A percentile compares a stretch with the other conserved stretches of the same genome.
Evolutionary conservation across 208 protist genomes (phyloP).

Genomic region (Crithidia fasciculata): DNA sequence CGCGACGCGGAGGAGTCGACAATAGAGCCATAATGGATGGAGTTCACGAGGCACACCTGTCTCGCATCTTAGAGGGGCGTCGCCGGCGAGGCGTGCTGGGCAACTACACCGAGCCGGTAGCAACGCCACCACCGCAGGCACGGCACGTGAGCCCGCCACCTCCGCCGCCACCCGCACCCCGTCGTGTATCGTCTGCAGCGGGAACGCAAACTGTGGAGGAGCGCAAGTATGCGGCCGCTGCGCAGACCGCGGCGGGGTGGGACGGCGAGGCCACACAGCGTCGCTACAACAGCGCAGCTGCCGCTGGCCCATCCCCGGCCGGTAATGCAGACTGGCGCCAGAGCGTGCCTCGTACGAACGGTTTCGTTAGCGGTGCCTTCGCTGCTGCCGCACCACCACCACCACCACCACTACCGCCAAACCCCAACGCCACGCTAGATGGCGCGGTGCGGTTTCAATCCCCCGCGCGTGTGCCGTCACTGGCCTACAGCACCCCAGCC

Average conservation of each 20-base stretch:
- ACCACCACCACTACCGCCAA: neutral
- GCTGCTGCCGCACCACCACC: neutral
- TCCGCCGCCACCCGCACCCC: constrained; percentile 4
- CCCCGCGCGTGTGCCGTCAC: constrained; percentile 30
- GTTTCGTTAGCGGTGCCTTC: neutral
- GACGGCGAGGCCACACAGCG: neutral
- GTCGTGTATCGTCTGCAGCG: constrained; percentile 22
- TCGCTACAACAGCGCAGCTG: neutral
- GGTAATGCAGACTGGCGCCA: constrained; percentile 9
- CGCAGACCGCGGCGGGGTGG: constrained; percentile 19
- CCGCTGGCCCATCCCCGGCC: neutral
- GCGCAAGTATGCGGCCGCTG: neutral
- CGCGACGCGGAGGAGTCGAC: neutral
- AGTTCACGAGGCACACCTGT: constrained; percentile 70
- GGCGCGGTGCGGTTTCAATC: constrained; percentile 33
- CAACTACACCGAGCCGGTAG: constrained; percentile 17
- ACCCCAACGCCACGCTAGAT: constrained; percentile 9
- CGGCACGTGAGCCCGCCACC: constrained; percentile 21
- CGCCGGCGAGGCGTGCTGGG: constrained; percentile 62
- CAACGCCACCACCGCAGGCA: neutral
- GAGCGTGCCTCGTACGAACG: constrained; percentile 1
- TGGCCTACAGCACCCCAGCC: constrained; percentile 40
- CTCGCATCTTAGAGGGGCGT: constrained; percentile 76
- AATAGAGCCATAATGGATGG: constrained; percentile 51
- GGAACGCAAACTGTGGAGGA: constrained; percentile 35